Base-by-base conservation (phyloP, 805 yeast species). In the Nakazawaea peltata region DNA sequence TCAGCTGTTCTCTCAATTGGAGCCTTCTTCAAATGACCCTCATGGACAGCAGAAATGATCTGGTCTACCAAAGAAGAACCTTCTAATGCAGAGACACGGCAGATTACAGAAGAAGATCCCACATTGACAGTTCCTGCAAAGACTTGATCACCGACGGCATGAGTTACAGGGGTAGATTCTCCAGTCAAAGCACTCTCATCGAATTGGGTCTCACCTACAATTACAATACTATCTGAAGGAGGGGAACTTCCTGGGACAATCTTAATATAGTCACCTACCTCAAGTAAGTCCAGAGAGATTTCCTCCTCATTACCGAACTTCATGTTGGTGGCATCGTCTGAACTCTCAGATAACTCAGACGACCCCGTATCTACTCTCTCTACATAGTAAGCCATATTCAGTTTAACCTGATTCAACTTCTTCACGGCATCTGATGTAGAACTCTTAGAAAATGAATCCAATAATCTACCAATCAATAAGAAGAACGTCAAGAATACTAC, bases 401-500 rank as follows among this genome's bases (percentile, higher is more conserved):
- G 71, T 35, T 80, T 74, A 42, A 79, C 54, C 6, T 61, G 50
- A 8, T 74, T 63, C 30, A 82, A 58, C 19, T 66, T 57, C 12
- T 75, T 60, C 19, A 82, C 68, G 1, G 86, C 80, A 28, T 71
- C 70, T 0, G 86, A 77, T 1, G 88, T 79, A 47, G 75, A 75
- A 21, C 68, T 62, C 49, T 80, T 82, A 2, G 88, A 74, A 43
- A 67, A 67, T 19, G 79, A 65, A 52, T 82, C 90, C 32, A 82
- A 60, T 19, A 78, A 58, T 29, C 85, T 66, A 1, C 94, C 94
- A 40, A 80, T 73, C 32, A 82, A 61, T 37, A 82, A 56, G 54
- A 82, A 82, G 47, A 82, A 74, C 0, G 87, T 71, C 43, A 82
- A 61, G 48, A 82, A 82, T 3, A 82, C 84, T 19, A 81, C 90